phyloP scores from a whole-genome alignment of 768 basidiomycete species.

The Jaapia argillacea region DNA sequence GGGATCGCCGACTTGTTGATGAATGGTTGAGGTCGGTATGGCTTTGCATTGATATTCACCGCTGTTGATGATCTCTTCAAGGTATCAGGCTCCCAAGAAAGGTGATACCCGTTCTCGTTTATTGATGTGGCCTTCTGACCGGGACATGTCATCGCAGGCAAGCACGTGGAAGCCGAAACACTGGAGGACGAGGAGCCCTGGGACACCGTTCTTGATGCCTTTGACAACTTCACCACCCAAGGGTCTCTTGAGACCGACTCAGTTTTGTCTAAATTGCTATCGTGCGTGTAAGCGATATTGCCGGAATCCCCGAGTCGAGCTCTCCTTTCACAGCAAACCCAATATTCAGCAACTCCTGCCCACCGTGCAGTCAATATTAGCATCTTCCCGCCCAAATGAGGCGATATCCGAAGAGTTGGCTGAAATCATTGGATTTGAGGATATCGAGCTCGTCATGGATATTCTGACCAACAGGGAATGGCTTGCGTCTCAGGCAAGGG shows the following conservation, averaged over 20 bases:
- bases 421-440: constrained; percentile 78
- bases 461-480: constrained; percentile 48
- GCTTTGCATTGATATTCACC: neutral
- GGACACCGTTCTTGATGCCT: neutral
- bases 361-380: constrained; percentile 28
- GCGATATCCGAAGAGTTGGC: constrained; percentile 69
- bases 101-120: no score
- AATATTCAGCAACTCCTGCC: constrained; percentile 6
- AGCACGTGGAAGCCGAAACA: no score
- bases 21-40: neutral
- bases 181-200: neutral
- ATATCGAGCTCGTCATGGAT: constrained; percentile 68
- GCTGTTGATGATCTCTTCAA: neutral
- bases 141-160: no score
- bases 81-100: neutral
- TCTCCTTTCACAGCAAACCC: neutral
- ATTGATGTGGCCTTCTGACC: no score
- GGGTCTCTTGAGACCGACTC: no score
- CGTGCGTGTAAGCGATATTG: neutral
- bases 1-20: constrained; percentile 1
- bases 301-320: neutral
- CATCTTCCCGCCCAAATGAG: constrained; percentile 45
- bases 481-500: constrained; percentile 17
- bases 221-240: neutral
- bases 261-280: no score